Evolutionary conservation across 2,329 filamentous ascomycete genomes (phyloP).

Genomic region (Cucurbitaria berberidis): DNA sequence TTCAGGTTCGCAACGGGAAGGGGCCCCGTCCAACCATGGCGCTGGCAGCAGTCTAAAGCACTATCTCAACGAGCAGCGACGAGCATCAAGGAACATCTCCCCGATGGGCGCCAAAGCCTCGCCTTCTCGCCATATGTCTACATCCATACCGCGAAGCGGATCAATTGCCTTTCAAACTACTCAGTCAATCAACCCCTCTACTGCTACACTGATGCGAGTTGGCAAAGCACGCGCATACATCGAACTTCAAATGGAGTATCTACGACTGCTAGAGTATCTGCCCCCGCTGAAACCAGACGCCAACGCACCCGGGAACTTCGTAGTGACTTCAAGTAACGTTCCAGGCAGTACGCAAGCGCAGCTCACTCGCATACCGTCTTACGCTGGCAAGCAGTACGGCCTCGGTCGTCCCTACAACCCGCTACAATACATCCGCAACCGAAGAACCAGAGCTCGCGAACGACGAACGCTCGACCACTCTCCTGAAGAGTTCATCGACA

Average conservation of each 20-base stretch:
- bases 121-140: constrained; percentile 40
- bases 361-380: constrained; percentile 46
- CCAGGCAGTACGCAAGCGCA: constrained; percentile 51
- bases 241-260: constrained; percentile 84
- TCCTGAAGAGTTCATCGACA: constrained; percentile 76
- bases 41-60: constrained; percentile 67
- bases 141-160: constrained; percentile 29
- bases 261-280: constrained; percentile 77
- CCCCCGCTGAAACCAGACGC: constrained; percentile 69
- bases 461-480: constrained; percentile 76
- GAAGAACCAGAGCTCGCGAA: constrained; percentile 82
- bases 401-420: constrained; percentile 84
- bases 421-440: constrained; percentile 88
- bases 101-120: constrained; percentile 56
- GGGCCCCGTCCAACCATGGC: constrained; percentile 50
- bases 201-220: constrained; percentile 79
- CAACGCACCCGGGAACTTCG: constrained; percentile 51
- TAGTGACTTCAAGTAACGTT: constrained; percentile 47
- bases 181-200: constrained; percentile 70
- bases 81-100: constrained; percentile 66
- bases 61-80: constrained; percentile 74
- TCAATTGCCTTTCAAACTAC: constrained; percentile 31
- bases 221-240: constrained; percentile 85
- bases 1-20: constrained; percentile 52
- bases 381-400: constrained; percentile 46